A percentile compares a stretch with the other conserved stretches of the same genome.
phyloP scores from a whole-genome alignment of 129 eudicot species.

The Pittosporum tobira region DNA sequence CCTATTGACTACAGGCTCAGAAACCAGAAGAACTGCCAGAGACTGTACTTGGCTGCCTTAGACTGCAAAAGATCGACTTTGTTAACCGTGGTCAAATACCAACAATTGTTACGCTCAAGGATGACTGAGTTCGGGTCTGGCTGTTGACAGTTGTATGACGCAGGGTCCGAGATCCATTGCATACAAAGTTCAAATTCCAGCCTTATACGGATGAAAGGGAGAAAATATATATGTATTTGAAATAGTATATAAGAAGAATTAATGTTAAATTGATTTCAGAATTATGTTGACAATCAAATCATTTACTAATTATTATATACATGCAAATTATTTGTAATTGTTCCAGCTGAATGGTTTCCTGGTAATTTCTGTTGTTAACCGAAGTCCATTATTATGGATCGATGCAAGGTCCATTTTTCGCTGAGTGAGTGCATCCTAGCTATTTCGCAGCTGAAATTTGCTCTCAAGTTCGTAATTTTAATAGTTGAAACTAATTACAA shows the following conservation, averaged over 20 bases:
- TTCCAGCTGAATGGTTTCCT: background rate
- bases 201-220: constrained; percentile 1
- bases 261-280: background rate
- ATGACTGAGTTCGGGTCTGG: constrained; percentile 21
- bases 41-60: constrained; percentile 65
- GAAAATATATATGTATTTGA: background rate
- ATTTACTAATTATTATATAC: background rate
- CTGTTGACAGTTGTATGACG: background rate
- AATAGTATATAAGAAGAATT: background rate
- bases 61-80: constrained; percentile 81
- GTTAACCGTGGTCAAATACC: constrained; percentile 85
- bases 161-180: background rate
- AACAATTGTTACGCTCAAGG: constrained; percentile 43
- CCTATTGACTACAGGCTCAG: constrained; percentile 51
- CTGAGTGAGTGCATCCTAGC: too few relatives aligned
- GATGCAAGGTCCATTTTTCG: too few relatives aligned
- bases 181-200: background rate
- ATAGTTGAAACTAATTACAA: too few relatives aligned
- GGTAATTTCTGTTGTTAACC: too few relatives aligned
- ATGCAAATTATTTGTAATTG: background rate
- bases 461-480: too few relatives aligned
- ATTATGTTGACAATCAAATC: background rate
- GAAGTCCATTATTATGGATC: too few relatives aligned
- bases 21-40: constrained; percentile 84
- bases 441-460: too few relatives aligned